Evolutionary conservation across 345 rosid genomes (phyloP).

Genomic region (Populus ilicifolia): DNA sequence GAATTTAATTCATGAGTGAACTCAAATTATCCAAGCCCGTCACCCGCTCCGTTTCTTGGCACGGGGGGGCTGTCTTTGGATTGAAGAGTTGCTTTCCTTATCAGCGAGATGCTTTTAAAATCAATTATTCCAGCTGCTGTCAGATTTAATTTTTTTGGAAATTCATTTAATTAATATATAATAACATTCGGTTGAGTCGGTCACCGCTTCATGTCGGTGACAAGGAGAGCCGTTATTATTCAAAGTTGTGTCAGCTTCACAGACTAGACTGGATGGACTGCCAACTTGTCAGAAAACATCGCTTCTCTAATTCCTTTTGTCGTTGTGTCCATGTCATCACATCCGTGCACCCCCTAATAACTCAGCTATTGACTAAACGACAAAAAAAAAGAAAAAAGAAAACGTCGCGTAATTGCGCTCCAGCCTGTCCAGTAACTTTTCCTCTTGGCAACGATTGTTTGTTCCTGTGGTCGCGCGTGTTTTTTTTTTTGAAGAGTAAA

Average conservation of each 20-base stretch:
- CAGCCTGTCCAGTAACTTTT: slow-evolving; percentile 19
- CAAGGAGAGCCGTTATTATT: not conserved
- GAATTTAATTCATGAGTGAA: too few species aligned
- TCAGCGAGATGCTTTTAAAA: too few species aligned
- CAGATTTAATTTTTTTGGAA: not conserved
- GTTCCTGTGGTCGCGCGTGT: too few species aligned
- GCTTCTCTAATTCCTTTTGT: not conserved
- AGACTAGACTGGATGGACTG: not conserved
- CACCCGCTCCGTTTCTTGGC: too few species aligned
- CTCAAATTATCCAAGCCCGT: too few species aligned
- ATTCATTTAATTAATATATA: not conserved
- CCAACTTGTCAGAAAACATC: not conserved
- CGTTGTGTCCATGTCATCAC: not conserved
- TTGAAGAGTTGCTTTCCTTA: too few species aligned
- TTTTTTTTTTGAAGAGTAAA: too few species aligned
- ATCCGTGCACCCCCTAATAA: not conserved
- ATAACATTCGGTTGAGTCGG: not conserved
- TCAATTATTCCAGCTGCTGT: too few species aligned
- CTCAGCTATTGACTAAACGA: not conserved
- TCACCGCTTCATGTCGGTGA: not conserved
- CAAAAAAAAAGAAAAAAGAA: not conserved
- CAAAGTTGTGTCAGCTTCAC: not conserved
- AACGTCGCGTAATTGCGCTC: slow-evolving; percentile 15
- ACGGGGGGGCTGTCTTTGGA: too few species aligned
- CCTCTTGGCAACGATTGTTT: not conserved